Conservation (phyloP, 2,329 filamentous ascomycete genomes). For the Cryphonectria japonica region DNA sequence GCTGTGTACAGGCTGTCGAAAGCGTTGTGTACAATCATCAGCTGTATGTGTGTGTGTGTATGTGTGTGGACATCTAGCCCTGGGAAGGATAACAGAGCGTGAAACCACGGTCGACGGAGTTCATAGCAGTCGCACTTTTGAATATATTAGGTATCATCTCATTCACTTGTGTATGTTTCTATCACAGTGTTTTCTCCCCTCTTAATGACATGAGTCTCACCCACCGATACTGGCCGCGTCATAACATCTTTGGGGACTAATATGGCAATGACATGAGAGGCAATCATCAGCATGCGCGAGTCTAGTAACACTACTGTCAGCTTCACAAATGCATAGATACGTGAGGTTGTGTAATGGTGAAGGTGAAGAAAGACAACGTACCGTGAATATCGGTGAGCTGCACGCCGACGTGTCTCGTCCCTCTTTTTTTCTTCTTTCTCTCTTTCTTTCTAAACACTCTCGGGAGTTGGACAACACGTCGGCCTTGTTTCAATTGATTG, state of each 20-base stretch:
- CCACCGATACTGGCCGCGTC: too few relatives aligned
- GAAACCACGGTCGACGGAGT: background rate
- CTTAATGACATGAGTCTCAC: background rate
- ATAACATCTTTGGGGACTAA: background rate
- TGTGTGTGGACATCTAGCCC: background rate
- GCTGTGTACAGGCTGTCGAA: background rate
- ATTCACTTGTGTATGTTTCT: background rate
- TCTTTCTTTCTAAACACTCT: background rate
- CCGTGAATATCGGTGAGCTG: slow-evolving; percentile 10
- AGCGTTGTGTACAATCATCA: background rate
- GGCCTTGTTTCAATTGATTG: slow-evolving; percentile 15
- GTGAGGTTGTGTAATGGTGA: too few relatives aligned
- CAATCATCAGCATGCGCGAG: background rate
- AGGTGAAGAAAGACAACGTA: background rate
- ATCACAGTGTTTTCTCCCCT: background rate
- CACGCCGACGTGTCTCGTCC: slow-evolving; percentile 26
- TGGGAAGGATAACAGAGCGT: background rate
- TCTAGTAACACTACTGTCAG: background rate
- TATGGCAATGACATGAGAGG: background rate
- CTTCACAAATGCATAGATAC: background rate
- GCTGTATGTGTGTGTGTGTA: background rate
- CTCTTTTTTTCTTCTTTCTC: background rate
- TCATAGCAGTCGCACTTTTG: background rate
- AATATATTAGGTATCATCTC: background rate
- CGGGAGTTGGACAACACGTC: slow-evolving; percentile 25